A percentile compares a stretch with the other conserved stretches of the same genome.
These are phyloP conservation scores for Acidomyces sp. DNA, from an alignment of 495 filamentous ascomycete species.

Conservation along the genomic window DNA sequence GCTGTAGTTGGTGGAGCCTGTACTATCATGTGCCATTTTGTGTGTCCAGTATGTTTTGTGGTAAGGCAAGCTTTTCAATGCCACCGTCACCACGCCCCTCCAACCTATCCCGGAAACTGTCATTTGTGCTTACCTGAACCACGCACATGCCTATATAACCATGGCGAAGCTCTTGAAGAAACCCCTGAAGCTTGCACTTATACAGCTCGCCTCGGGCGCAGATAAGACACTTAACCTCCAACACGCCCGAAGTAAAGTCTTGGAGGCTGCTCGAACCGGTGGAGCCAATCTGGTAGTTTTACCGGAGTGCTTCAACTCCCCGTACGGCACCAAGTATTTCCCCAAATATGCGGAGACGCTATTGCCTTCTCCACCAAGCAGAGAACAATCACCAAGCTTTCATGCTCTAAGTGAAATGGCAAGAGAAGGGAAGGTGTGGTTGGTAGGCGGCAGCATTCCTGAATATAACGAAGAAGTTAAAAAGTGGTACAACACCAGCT, in stretches of 20 bases:
- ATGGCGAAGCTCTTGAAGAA: slow-evolving; percentile 34
- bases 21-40: too few relatives aligned
- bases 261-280: slow-evolving; percentile 55
- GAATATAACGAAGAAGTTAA: slow-evolving; percentile 51
- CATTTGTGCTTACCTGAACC: too few relatives aligned
- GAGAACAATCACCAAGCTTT: slow-evolving; percentile 61
- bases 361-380: slow-evolving; percentile 60
- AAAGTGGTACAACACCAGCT: slow-evolving; percentile 82
- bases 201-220: slow-evolving; percentile 39
- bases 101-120: too few relatives aligned
- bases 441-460: slow-evolving; percentile 87
- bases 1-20: too few relatives aligned
- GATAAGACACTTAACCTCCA: slow-evolving; percentile 78
- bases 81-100: too few relatives aligned
- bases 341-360: slow-evolving; percentile 82
- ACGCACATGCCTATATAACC: too few relatives aligned
- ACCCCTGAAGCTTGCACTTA: slow-evolving; percentile 31
- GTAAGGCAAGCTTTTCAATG: too few relatives aligned
- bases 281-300: slow-evolving; percentile 65
- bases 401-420: slow-evolving; percentile 74
- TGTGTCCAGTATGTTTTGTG: too few relatives aligned
- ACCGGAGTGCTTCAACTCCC: slow-evolving; percentile 91
- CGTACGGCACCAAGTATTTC: slow-evolving; percentile 88
- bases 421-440: slow-evolving; percentile 55
- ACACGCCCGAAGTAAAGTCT: slow-evolving; percentile 67